These are phyloP conservation scores for Zangia roseola DNA, from an alignment of 768 basidiomycete species.

Conservation along the genomic window DNA sequence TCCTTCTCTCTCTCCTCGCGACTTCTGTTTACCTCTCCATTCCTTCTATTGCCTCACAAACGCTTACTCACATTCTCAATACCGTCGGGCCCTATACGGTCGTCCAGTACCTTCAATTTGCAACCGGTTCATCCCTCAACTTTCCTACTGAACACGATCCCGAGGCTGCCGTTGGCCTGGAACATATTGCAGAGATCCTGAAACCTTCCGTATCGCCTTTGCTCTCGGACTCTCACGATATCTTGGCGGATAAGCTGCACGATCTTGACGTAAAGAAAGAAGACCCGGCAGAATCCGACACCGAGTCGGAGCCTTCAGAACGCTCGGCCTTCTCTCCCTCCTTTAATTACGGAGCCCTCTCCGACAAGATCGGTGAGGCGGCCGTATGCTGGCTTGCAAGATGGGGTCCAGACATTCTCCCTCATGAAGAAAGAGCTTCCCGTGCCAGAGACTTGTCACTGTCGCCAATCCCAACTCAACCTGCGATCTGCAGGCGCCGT, in stretches of 20 bases:
- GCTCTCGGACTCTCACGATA: conserved; percentile 16
- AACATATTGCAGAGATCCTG: conserved; percentile 56
- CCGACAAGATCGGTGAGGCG: conserved; percentile 90
- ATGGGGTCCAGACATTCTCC: conserved; percentile 83
- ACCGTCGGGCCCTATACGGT: conserved; percentile 81
- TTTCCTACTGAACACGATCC: conserved; percentile 41
- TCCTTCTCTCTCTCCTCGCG: conserved; percentile 84
- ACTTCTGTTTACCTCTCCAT: conserved; percentile 86
- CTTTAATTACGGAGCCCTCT: conserved; percentile 83
- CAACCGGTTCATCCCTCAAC: conserved; percentile 67
- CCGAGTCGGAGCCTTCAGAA: conserved; percentile 25
- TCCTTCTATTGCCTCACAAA: conserved; percentile 70
- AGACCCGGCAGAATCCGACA: conserved; percentile 35
- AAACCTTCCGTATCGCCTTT: conserved; percentile 32
- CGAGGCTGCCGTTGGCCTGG: conserved; percentile 68
- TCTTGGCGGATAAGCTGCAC: conserved; percentile 30
- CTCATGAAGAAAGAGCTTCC: conserved; percentile 48
- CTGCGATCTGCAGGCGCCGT: conserved; percentile 22
- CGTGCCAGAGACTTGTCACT: conserved; percentile 14
- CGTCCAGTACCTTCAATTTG: conserved; percentile 75
- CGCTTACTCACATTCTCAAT: conserved; percentile 65
- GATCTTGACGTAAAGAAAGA: conserved; percentile 37
- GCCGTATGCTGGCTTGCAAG: conserved; percentile 83
- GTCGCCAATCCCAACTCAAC: conserved; percentile 15
- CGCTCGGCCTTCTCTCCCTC: conserved; percentile 30